These are phyloP conservation scores for Xylaria sp. DNA, from an alignment of 2,329 filamentous ascomycete genomes.

Conservation along the genomic window DNA sequence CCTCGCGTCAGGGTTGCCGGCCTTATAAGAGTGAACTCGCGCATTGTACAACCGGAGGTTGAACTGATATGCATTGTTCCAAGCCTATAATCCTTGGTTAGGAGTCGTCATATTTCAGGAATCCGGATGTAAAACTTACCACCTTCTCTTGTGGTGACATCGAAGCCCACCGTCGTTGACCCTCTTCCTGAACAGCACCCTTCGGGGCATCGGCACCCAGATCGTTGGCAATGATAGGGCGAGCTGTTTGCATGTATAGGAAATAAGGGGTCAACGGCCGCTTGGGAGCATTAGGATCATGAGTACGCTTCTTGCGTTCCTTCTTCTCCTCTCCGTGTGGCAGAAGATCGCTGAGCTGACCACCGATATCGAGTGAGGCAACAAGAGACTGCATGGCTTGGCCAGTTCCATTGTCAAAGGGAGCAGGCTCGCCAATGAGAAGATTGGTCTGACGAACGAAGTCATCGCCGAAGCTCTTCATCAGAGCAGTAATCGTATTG, in stretches of 20 bases:
- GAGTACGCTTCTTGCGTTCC: slow-evolving; percentile 87
- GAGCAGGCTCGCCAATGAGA: slow-evolving; percentile 73
- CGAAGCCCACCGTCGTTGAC: slow-evolving; percentile 83
- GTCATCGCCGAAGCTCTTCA: slow-evolving; percentile 81
- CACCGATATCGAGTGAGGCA: slow-evolving; percentile 64
- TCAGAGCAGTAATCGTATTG: slow-evolving; percentile 79
- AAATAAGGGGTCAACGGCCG: slow-evolving; percentile 94
- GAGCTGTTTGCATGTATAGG: slow-evolving; percentile 89
- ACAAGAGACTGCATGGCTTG: slow-evolving; percentile 53
- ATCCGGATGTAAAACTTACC: slow-evolving; percentile 49
- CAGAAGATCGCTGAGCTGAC: slow-evolving; percentile 57
- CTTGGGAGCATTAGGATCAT: slow-evolving; percentile 95
- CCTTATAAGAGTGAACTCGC: slow-evolving; percentile 72
- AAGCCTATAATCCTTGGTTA: slow-evolving; percentile 54
- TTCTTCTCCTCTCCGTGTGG: slow-evolving; percentile 75
- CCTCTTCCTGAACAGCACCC: slow-evolving; percentile 87
- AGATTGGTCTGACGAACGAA: slow-evolving; percentile 91
- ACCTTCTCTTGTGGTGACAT: slow-evolving; percentile 79
- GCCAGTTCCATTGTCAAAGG: slow-evolving; percentile 58
- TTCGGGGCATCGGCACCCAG: slow-evolving; percentile 80
- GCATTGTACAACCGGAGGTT: slow-evolving; percentile 74
- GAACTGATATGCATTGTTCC: slow-evolving; percentile 75
- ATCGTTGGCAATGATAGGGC: slow-evolving; percentile 82
- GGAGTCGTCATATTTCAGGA: not conserved
- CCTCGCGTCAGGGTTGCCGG: slow-evolving; percentile 66